These are phyloP conservation scores for Solanum pennellii DNA, from an alignment of 257 asterid genomes.

Conservation along the genomic window DNA sequence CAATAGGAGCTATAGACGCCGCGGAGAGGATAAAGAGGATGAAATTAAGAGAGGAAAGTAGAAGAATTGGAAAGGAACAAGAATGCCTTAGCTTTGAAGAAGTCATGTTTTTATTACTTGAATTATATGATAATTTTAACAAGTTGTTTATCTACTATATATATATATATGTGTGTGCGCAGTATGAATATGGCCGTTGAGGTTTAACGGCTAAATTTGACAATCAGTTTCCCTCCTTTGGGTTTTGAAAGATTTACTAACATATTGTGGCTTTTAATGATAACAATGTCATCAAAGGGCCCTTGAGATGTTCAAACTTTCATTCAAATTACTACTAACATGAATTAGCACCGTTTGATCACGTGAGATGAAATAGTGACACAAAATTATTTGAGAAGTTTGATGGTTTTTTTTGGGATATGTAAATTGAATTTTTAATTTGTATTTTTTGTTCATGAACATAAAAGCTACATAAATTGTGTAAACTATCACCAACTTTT, in stretches of 20 bases:
- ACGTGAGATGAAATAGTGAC: too few species aligned
- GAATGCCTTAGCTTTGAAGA: slow-evolving; percentile 39
- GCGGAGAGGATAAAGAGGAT: slow-evolving; percentile 64
- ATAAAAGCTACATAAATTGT: neutral
- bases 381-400: too few species aligned
- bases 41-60: slow-evolving; percentile 51
- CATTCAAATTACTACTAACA: neutral
- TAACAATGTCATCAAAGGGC: neutral
- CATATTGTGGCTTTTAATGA: neutral
- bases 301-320: neutral
- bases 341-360: neutral
- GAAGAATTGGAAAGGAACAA: slow-evolving; percentile 50
- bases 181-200: slow-evolving; percentile 10
- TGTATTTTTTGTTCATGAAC: neutral
- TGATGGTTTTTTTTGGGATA: neutral
- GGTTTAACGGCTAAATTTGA: slow-evolving; percentile 9
- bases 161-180: neutral
- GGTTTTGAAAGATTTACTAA: neutral
- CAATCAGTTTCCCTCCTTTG: neutral
- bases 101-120: slow-evolving; percentile 14
- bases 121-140: neutral
- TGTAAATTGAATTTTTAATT: too few species aligned
- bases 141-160: neutral
- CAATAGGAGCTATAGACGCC: slow-evolving; percentile 53
- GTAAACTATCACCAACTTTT: neutral